phyloP scores from a whole-genome alignment of 805 yeast genomes.

The Maudiozyma serrabonitensis region DNA sequence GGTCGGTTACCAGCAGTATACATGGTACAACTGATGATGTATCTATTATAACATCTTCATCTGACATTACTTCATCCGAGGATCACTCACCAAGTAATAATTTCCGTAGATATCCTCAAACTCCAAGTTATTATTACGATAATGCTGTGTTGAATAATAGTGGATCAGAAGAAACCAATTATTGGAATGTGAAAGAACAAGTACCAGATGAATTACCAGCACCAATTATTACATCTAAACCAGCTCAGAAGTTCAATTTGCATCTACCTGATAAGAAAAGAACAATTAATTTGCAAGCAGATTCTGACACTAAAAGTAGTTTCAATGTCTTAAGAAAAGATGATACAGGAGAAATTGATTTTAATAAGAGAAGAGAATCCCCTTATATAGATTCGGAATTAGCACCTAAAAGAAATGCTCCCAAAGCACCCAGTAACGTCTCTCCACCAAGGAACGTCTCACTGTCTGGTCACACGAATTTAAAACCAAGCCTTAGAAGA shows the following conservation, averaged over 20 bases:
- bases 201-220: conserved; percentile 8
- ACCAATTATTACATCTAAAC: conserved; percentile 7
- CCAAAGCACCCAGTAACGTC: conserved; percentile 47
- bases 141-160: conserved; percentile 5
- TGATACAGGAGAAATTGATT: conserved; percentile 66
- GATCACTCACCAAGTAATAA: conserved; percentile 17
- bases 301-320: conserved; percentile 29
- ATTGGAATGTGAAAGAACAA: conserved; percentile 24
- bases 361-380: conserved; percentile 67
- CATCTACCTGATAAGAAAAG: conserved; percentile 1
- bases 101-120: conserved; percentile 24
- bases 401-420: conserved; percentile 63
- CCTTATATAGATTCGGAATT: conserved; percentile 53
- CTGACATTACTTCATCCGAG: conserved; percentile 26
- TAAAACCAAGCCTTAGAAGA: conserved; percentile 11
- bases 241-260: conserved; percentile 3
- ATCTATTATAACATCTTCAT: conserved; percentile 21
- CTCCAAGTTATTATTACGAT: conserved; percentile 28
- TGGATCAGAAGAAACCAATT: conserved; percentile 17
- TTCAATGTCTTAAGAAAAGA: conserved; percentile 59
- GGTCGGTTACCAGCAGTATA: conserved; percentile 20
- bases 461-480: conserved; percentile 8
- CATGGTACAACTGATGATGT: conserved; percentile 21
- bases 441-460: conserved; percentile 18
- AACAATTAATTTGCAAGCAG: conserved; percentile 1